These are phyloP conservation scores for Aspergillus fructus DNA, from an alignment of 2,329 filamentous ascomycete genomes.

Conservation along the genomic window DNA sequence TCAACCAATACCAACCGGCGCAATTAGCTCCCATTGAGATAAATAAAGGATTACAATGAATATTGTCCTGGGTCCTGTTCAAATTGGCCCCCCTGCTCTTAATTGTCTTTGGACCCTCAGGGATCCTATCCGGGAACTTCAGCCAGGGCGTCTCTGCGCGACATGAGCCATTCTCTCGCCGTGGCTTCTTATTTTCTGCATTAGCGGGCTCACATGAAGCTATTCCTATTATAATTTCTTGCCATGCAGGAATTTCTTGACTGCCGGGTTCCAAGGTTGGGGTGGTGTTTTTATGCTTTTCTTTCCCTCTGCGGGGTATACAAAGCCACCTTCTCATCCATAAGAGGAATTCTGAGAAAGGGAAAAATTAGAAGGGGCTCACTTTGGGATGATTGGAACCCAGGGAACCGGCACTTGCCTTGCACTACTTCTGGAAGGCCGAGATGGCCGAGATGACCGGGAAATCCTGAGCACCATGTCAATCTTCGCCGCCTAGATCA, in stretches of 20 bases:
- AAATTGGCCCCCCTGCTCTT: not conserved
- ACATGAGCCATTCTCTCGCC: slow-evolving; percentile 28
- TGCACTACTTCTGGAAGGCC: slow-evolving; percentile 20
- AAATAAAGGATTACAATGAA: slow-evolving; percentile 2
- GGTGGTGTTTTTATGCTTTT: not conserved
- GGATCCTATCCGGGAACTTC: slow-evolving; percentile 11
- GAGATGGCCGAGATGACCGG: slow-evolving; percentile 16
- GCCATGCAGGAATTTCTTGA: slow-evolving; percentile 1
- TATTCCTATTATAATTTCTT: slow-evolving; percentile 5
- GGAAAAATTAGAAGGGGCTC: slow-evolving; percentile 4
- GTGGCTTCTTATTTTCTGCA: slow-evolving; percentile 22
- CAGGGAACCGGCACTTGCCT: slow-evolving; percentile 19
- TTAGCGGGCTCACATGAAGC: slow-evolving; percentile 14
- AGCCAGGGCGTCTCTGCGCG: slow-evolving; percentile 29
- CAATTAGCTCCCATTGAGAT: slow-evolving; percentile 1
- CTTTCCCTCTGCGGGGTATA: slow-evolving; percentile 28
- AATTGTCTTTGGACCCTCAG: not conserved
- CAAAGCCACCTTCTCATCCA: slow-evolving; percentile 8
- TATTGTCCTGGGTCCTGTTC: slow-evolving; percentile 1
- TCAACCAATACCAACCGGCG: slow-evolving; percentile 11
- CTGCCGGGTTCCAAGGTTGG: not conserved
- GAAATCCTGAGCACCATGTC: slow-evolving; percentile 23
- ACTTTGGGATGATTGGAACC: slow-evolving; percentile 10
- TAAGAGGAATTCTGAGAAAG: not conserved
- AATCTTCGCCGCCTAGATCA: slow-evolving; percentile 36